A percentile compares a stretch with the other conserved stretches of the same genome.
Evolutionary conservation across 768 basidiomycete genomes (phyloP).

Genomic region (Clathrus columnatus): DNA sequence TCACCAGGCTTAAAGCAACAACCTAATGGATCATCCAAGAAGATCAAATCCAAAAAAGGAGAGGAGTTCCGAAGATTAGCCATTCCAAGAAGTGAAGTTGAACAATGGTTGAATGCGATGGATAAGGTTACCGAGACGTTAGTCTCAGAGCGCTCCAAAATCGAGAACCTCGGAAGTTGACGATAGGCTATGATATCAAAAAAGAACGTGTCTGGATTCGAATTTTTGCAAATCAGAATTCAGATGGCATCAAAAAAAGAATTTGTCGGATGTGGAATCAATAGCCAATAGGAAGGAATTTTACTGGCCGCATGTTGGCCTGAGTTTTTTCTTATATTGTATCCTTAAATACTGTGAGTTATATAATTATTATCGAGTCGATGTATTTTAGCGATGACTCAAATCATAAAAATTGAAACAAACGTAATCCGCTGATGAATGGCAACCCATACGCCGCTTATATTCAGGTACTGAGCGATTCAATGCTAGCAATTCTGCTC

Average conservation of each 20-base stretch:
- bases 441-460: too few species aligned
- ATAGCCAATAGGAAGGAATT: too few species aligned
- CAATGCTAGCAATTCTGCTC: too few species aligned
- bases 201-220: not conserved
- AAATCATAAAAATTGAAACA: too few species aligned
- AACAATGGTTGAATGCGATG: constrained; percentile 81
- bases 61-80: constrained; percentile 21
- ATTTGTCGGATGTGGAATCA: not conserved
- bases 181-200: not conserved
- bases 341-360: too few species aligned
- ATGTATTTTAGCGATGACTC: too few species aligned
- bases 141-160: not conserved
- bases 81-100: constrained; percentile 31
- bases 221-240: not conserved
- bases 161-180: not conserved
- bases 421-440: too few species aligned
- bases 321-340: too few species aligned
- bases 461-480: too few species aligned
- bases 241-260: not conserved
- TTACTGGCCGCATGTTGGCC: too few species aligned
- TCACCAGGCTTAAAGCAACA: not conserved
- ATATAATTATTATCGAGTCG: too few species aligned
- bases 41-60: constrained; percentile 3
- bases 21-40: constrained; percentile 4
- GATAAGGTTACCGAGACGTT: constrained; percentile 48